These are phyloP conservation scores for Ziziphus jujuba DNA, from an alignment of 306 rosid genomes.

Conservation along the genomic window DNA sequence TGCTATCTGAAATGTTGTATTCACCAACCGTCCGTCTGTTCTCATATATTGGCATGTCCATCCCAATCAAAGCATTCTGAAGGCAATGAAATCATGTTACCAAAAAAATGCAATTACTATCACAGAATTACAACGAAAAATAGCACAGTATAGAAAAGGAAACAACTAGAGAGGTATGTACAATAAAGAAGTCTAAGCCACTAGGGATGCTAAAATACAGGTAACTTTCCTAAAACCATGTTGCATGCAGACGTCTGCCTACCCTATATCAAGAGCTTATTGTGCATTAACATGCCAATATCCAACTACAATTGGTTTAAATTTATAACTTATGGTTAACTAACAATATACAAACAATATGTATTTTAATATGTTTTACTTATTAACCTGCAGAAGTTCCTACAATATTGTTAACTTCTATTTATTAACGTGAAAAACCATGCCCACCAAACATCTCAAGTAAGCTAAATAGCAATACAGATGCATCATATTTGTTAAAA, in stretches of 20 bases:
- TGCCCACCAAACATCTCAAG: background rate
- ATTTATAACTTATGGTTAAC: too few species aligned
- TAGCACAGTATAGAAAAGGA: background rate
- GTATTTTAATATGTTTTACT: too few species aligned
- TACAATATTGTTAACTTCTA: too few species aligned
- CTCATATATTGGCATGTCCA: conserved; percentile 73
- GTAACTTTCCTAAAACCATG: background rate
- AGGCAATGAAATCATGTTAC: conserved; percentile 29
- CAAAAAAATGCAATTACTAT: conserved; percentile 14
- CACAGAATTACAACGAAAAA: conserved; percentile 3
- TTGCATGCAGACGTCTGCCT: background rate
- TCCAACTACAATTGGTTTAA: background rate
- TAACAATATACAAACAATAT: too few species aligned
- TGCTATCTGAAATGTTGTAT: conserved; percentile 37
- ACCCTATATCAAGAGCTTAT: background rate
- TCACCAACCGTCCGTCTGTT: conserved; percentile 47
- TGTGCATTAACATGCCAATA: background rate
- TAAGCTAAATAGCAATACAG: background rate
- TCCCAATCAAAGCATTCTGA: conserved; percentile 84
- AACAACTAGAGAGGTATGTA: background rate
- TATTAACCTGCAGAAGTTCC: too few species aligned
- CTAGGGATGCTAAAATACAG: background rate
- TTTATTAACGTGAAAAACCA: too few species aligned
- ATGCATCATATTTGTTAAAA: background rate
- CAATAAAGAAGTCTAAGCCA: background rate